Conservation (phyloP, 2,329 filamentous ascomycete species). For the Epicoccum sorghinum region DNA sequence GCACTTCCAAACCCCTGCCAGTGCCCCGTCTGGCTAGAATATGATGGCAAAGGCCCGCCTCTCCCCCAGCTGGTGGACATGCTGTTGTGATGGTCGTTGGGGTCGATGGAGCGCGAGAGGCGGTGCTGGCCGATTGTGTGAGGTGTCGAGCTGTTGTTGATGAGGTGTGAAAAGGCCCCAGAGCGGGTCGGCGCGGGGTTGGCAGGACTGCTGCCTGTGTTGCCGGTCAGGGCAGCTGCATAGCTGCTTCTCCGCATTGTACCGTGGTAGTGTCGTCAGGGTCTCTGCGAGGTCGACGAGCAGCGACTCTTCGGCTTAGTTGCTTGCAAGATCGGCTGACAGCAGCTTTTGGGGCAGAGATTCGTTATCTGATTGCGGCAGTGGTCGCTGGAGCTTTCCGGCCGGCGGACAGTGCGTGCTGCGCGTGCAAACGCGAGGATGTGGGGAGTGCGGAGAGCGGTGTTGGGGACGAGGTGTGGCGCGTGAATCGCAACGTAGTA, state of each 20-base stretch:
- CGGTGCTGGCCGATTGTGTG: constrained; percentile 35
- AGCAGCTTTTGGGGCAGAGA: neutral
- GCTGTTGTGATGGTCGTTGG: constrained; percentile 56
- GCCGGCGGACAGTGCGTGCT: constrained; percentile 10
- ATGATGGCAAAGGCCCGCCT: constrained; percentile 51
- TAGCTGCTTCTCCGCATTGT: constrained; percentile 47
- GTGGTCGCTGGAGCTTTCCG: neutral
- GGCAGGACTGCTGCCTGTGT: constrained; percentile 41
- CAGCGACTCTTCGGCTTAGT: neutral
- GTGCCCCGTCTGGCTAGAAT: constrained; percentile 55
- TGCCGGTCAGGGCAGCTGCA: constrained; percentile 65
- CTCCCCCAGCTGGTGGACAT: constrained; percentile 52
- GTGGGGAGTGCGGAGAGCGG: constrained; percentile 18
- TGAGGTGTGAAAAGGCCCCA: constrained; percentile 61
- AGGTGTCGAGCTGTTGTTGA: constrained; percentile 53
- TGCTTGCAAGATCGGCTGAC: constrained; percentile 1
- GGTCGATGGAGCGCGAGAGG: constrained; percentile 52
- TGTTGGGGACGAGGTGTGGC: constrained; percentile 9
- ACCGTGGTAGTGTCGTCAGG: constrained; percentile 11
- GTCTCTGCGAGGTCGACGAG: neutral
- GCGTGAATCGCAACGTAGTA: constrained; percentile 21
- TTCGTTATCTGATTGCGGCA: neutral
- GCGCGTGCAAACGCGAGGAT: constrained; percentile 18
- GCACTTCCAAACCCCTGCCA: constrained; percentile 35
- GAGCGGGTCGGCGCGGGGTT: constrained; percentile 43